Evolutionary conservation across 352 stramenopile species (phyloP), one percentile per base, ranked within the genome.

Genomic region (Blastocystis sp.): DNA sequence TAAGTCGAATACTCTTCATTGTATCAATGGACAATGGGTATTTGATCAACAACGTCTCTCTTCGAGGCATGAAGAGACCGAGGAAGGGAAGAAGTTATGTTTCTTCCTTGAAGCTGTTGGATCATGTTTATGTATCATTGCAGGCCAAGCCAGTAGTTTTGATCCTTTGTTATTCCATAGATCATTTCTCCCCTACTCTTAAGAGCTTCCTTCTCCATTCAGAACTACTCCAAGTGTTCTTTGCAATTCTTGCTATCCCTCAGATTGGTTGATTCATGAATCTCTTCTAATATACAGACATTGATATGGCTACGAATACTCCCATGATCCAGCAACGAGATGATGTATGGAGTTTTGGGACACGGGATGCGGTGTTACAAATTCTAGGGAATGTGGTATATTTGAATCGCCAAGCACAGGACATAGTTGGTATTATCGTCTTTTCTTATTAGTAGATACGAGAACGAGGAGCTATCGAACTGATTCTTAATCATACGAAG

Each of bases 401-500:
- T 27, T 9, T 24, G 24, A 65, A 35, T 46, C 29, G 29, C 0
- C 16, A 9, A 6, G 71, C 71, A n/a, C 71, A 83, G 71, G 37
- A 83, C 49, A 7, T 54, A 56, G 54, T 61, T 32, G 54, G 12
- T n/a, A 61, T 32, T 16, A 12, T 32, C 3, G 6, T 2, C 27
- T 16, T 2, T 2, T 32, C 3, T 32, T 5, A 61, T 32, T 5
- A 16, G 27, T 61, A 61, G 63, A 24, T 83, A 56, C 24, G 71
- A 19, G 46, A 49, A 39, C 12, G 24, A 54, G 71, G 71, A n/a
- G 71, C 29, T 0, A 66, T 83, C 29, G 71, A 83, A 54, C 51
- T 83, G 27, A 54, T 83, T 39, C 51, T 83, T 16, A 83, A 83
- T 29, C 71, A 83, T 54, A 83, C 71, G 11, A 83, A 83, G 43